Base-by-base conservation (phyloP, 805 yeast species). In the Yamadazyma paraphyllophila region DNA sequence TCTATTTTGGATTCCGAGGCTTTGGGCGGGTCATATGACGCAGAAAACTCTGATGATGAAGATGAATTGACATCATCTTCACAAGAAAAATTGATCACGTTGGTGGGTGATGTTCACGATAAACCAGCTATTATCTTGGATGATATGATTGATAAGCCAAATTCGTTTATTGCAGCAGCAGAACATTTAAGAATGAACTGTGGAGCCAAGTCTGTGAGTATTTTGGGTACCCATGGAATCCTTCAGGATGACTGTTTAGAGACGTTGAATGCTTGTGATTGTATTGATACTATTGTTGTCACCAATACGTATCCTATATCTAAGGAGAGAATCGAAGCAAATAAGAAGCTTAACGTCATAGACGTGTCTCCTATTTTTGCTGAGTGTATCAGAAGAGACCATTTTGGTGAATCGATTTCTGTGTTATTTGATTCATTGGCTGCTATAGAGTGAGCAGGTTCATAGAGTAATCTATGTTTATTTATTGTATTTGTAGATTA, bases 311-410 rank as follows among this genome's bases (percentile, higher is more conserved):
- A 89, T 60, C 99, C 99, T 47, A 87, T 92, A 42, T 71, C 84
- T 14, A 77, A 77, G 53, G 85, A 80, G 48, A 74, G 78, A 55
- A 67, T 78, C 27, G 74, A 72, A 43, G 75, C 73, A 41, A 76
- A 83, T 51, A 71, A 80, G 48, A 94, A 94, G 66, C 75, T 94
- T 57, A 82, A 82, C 12, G 85, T 89, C 41, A 90, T 94, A 58
- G 99, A 94, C 61, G 95, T 94, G 41, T 86, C 97, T 50, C 86
- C 96, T 14, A 90, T 94, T 44, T 87, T 94, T 61, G 98, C 98
- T 30, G 99, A 94, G 73, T 94, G 98, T 68, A 92, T 94, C 50
- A 84, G 99, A 72, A 86, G 99, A 73, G 97, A 94, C 63, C 99
- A 94, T 66, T 91, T 92, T 59, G 99, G 99, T 65, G 98, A 92